Percentiles rank a stretch among this genome's conserved stretches.
Evolutionary conservation across 768 basidiomycete species (phyloP).

Genomic region (Podaxis sp.): DNA sequence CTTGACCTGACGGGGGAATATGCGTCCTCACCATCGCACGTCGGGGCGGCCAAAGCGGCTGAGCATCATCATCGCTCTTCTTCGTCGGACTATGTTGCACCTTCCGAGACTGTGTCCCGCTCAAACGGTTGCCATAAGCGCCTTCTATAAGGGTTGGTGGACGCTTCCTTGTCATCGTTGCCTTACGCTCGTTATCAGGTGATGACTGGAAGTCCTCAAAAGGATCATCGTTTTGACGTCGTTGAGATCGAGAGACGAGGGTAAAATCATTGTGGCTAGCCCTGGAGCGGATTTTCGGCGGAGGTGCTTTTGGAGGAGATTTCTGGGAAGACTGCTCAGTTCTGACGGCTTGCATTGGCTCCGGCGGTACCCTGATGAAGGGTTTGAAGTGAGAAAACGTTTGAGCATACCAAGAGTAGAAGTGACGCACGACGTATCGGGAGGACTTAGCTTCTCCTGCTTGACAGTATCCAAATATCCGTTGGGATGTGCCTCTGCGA

Average conservation of each 20-base stretch:
- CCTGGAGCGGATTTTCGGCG: background rate
- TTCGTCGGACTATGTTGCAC: background rate
- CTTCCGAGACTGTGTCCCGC: background rate
- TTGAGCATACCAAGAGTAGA: background rate
- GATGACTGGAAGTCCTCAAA: slow-evolving; percentile 3
- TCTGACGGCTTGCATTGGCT: background rate
- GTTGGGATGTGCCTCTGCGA: background rate
- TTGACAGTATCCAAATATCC: background rate
- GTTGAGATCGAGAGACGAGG: background rate
- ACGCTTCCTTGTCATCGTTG: background rate
- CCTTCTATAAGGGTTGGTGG: background rate
- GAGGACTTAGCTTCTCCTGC: background rate
- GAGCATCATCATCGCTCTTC: background rate
- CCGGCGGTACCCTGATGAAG: background rate
- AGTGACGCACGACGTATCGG: background rate
- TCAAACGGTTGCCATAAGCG: background rate
- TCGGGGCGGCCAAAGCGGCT: slow-evolving; percentile 3
- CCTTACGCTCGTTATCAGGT: background rate
- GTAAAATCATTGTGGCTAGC: background rate
- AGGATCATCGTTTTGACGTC: background rate
- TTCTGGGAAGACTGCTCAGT: background rate
- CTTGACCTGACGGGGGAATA: background rate
- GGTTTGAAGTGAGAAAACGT: background rate
- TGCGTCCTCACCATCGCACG: background rate
- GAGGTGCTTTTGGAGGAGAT: background rate